Evolutionary conservation across 1,139 yeast species (phyloP).

Genomic region (Taphrina pruni): DNA sequence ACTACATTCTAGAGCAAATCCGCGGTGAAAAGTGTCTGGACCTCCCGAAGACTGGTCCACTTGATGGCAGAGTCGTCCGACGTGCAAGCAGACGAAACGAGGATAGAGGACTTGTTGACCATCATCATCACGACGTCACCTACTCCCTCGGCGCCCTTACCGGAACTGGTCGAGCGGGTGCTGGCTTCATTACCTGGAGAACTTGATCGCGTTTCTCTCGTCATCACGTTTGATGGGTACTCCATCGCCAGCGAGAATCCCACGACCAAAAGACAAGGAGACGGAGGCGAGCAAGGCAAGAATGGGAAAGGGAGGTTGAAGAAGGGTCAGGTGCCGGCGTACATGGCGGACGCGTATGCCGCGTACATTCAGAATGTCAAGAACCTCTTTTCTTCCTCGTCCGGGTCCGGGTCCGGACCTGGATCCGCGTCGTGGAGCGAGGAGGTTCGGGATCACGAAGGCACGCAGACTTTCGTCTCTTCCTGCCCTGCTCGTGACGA

Average conservation of each 20-base stretch:
- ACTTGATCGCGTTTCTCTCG: neutral
- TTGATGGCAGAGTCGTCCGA: no score
- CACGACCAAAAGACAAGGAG: no score
- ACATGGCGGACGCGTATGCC: slow-evolving; percentile 21
- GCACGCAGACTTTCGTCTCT: slow-evolving; percentile 1
- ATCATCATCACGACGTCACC: slow-evolving; percentile 35
- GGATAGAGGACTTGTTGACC: slow-evolving; percentile 11
- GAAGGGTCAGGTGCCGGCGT: slow-evolving; percentile 25
- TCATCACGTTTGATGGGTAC: slow-evolving; percentile 31
- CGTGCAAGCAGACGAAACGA: neutral
- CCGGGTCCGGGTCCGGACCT: neutral
- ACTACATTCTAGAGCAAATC: no score
- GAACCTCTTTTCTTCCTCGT: neutral
- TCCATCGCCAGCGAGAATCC: neutral
- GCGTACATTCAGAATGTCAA: slow-evolving; percentile 26
- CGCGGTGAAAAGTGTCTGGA: no score
- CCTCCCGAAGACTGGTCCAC: no score
- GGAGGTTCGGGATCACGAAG: neutral
- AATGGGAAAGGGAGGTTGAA: slow-evolving; percentile 14
- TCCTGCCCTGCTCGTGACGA: neutral
- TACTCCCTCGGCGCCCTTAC: slow-evolving; percentile 27
- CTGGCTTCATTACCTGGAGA: slow-evolving; percentile 18
- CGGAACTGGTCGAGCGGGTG: slow-evolving; percentile 18
- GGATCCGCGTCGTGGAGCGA: neutral
- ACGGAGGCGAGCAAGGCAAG: neutral